These are phyloP conservation scores for Carex cristatella DNA, from an alignment of 176 grass and related monocot species.

Conservation along the genomic window DNA sequence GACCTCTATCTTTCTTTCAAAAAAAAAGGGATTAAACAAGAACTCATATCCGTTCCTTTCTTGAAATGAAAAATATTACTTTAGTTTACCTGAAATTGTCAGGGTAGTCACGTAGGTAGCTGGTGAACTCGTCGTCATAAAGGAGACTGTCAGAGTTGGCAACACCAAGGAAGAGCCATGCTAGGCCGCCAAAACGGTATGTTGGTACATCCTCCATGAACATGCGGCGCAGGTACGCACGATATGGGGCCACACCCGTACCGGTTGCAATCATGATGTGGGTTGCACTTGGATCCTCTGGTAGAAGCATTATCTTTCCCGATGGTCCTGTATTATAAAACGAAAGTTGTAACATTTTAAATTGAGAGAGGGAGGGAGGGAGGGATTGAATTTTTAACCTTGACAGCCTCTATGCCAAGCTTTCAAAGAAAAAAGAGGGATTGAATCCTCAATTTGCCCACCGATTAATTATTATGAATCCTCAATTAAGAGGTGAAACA, in stretches of 20 bases:
- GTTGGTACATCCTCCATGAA: slow-evolving; percentile 94
- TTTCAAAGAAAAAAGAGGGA: background rate
- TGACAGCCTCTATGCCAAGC: too few relatives aligned
- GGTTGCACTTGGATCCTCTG: slow-evolving; percentile 73
- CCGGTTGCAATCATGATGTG: slow-evolving; percentile 98
- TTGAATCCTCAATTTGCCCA: background rate
- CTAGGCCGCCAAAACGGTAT: slow-evolving; percentile 73
- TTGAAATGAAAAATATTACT: slow-evolving; percentile 18
- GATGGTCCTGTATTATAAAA: slow-evolving; percentile 52
- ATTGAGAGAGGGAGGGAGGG: background rate
- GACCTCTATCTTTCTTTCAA: too few relatives aligned
- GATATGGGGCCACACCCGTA: slow-evolving; percentile 81
- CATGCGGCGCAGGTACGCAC: slow-evolving; percentile 84
- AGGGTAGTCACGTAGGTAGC: slow-evolving; percentile 63
- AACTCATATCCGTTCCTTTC: background rate
- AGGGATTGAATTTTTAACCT: background rate
- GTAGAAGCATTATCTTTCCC: slow-evolving; percentile 94
- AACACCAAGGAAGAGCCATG: slow-evolving; percentile 91
- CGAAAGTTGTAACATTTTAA: background rate
- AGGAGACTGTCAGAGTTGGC: slow-evolving; percentile 87
- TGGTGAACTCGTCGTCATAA: slow-evolving; percentile 77
- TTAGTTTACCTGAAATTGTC: slow-evolving; percentile 65
- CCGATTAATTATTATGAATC: background rate
- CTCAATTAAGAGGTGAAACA: background rate
- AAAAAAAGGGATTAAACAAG: background rate